phyloP scores from a whole-genome alignment of 805 yeast genomes.

The Wickerhamiella hasegawae region DNA sequence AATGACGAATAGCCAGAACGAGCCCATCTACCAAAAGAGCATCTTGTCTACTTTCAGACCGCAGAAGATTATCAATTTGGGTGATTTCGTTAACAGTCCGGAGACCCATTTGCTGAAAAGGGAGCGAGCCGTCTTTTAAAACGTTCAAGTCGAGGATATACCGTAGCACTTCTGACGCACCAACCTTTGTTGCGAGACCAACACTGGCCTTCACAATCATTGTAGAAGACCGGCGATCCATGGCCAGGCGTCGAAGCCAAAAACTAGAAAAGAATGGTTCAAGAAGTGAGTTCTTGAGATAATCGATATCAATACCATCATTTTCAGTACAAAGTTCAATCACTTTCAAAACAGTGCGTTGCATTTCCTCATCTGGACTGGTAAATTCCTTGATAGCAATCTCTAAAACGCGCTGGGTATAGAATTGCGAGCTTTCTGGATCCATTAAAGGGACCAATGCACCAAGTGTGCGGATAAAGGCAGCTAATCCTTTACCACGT shows the following conservation, averaged over 20 bases:
- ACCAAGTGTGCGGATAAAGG: conserved; percentile 65
- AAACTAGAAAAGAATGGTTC: conserved; percentile 51
- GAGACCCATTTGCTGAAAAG: conserved; percentile 61
- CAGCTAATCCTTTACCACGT: conserved; percentile 62
- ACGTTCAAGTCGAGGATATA: conserved; percentile 30
- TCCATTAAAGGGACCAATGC: conserved; percentile 75
- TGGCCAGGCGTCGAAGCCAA: conserved; percentile 72
- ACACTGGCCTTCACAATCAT: conserved; percentile 61
- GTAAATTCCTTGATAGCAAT: conserved; percentile 55
- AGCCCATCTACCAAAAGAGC: conserved; percentile 64
- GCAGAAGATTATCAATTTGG: conserved; percentile 20
- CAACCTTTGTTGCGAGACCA: conserved; percentile 49
- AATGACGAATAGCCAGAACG: conserved; percentile 18
- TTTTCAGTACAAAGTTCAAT: conserved; percentile 50
- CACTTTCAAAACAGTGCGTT: conserved; percentile 50
- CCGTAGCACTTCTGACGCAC: conserved; percentile 44
- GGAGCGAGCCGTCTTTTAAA: conserved; percentile 71
- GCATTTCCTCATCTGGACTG: conserved; percentile 82
- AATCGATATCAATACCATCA: conserved; percentile 35
- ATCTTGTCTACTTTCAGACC: conserved; percentile 46
- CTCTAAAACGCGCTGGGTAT: conserved; percentile 56
- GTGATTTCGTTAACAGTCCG: conserved; percentile 31
- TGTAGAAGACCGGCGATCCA: conserved; percentile 31
- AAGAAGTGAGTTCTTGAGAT: conserved; percentile 35
- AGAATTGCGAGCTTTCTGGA: conserved; percentile 62